Conservation (phyloP, 2,329 filamentous ascomycete genomes). For the Penicillium psychrosexuale region DNA sequence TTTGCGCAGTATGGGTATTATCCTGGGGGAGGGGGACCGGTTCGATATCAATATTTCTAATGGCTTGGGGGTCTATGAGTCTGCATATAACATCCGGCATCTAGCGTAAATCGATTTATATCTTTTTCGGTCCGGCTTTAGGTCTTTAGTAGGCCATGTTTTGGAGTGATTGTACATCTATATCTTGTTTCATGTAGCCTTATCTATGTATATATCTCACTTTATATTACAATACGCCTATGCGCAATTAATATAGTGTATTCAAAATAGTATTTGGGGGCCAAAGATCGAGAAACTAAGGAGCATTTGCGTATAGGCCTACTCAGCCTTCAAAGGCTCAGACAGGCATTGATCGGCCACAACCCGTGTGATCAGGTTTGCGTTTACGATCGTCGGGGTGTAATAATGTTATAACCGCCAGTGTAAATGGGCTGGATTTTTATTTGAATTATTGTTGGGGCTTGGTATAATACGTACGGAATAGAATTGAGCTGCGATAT, state of each 20-base stretch:
- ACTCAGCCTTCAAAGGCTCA: background rate
- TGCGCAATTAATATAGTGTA: background rate
- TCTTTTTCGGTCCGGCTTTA: background rate
- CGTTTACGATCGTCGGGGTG: background rate
- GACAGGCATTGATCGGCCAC: background rate
- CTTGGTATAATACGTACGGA: background rate
- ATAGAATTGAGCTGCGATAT: background rate
- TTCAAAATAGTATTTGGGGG: background rate
- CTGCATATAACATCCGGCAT: background rate
- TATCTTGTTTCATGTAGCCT: background rate
- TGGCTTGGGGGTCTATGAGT: background rate
- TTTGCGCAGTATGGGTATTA: background rate
- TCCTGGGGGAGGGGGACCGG: background rate
- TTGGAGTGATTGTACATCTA: background rate
- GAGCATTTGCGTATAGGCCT: background rate
- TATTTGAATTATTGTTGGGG: background rate
- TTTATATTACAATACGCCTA: too few species aligned
- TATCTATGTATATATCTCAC: too few species aligned
- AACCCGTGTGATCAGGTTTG: background rate
- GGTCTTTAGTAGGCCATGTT: background rate
- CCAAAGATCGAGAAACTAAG: background rate
- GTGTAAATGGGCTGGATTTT: background rate
- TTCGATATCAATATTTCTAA: conserved; percentile 4
- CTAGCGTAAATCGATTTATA: background rate
- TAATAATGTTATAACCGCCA: background rate